phyloP scores from a whole-genome alignment of 805 yeast species.

The Saturnispora hagleri region DNA sequence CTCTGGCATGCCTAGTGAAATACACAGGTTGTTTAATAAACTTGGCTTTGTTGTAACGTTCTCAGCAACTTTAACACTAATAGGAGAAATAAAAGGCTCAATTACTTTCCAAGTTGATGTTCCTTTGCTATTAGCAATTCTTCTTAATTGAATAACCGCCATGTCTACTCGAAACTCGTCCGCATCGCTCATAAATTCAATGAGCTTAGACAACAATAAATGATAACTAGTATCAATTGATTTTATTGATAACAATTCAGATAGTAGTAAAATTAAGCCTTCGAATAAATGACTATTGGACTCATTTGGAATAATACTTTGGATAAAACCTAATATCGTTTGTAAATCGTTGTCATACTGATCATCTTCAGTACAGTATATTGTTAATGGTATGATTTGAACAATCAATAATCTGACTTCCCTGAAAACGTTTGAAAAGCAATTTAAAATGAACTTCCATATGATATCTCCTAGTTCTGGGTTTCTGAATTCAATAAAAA shows the following conservation, averaged over 20 bases:
- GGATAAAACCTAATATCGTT: constrained; percentile 33
- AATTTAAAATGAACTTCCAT: constrained; percentile 34
- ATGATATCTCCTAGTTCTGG: constrained; percentile 29
- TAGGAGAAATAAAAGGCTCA: constrained; percentile 68
- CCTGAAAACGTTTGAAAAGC: constrained; percentile 37
- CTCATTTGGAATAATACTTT: constrained; percentile 32
- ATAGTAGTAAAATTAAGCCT: constrained; percentile 51
- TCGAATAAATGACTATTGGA: constrained; percentile 33
- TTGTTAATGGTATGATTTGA: constrained; percentile 41
- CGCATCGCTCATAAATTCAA: constrained; percentile 55
- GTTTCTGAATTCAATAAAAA: constrained; percentile 46
- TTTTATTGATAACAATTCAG: constrained; percentile 51
- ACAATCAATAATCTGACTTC: constrained; percentile 47
- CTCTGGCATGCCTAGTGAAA: constrained; percentile 53
- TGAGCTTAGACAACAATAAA: constrained; percentile 52
- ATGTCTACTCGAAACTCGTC: constrained; percentile 60
- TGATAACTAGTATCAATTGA: constrained; percentile 58
- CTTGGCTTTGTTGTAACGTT: constrained; percentile 39
- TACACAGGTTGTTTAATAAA: constrained; percentile 51
- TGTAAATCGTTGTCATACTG: constrained; percentile 37
- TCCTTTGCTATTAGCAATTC: constrained; percentile 45
- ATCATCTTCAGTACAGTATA: constrained; percentile 33
- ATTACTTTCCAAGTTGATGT: constrained; percentile 72
- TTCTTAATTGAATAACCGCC: constrained; percentile 54
- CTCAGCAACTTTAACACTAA: constrained; percentile 56